Evolutionary conservation across 2,329 filamentous ascomycete species (phyloP).

Genomic region (Scedosporium aurantiacum): DNA sequence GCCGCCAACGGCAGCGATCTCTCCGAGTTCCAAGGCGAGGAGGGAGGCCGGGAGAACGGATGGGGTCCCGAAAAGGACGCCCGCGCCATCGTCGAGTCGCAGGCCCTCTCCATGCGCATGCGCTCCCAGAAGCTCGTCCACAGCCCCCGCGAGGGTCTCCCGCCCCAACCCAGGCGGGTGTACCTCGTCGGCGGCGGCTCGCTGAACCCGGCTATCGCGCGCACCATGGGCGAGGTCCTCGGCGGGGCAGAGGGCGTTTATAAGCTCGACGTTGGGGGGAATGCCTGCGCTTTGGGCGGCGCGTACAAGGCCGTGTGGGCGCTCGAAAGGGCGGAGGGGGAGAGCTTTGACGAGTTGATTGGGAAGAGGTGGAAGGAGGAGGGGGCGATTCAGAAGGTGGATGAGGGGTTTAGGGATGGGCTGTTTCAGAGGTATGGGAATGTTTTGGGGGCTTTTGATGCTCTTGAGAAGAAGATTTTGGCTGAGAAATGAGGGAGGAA

Average conservation of each 20-base stretch:
- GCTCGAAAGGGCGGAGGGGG: slow-evolving; percentile 52
- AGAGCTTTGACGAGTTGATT: slow-evolving; percentile 84
- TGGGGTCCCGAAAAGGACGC: slow-evolving; percentile 60
- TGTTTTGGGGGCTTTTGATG: slow-evolving; percentile 64
- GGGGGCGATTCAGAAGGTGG: slow-evolving; percentile 71
- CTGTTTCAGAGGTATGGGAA: slow-evolving; percentile 69
- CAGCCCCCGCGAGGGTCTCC: slow-evolving; percentile 42
- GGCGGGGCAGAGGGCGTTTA: slow-evolving; percentile 86
- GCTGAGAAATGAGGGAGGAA: slow-evolving; percentile 13
- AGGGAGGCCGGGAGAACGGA: no score
- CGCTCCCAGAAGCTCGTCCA: slow-evolving; percentile 69
- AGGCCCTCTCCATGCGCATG: slow-evolving; percentile 81
- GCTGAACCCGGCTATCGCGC: slow-evolving; percentile 78
- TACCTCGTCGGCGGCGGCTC: slow-evolving; percentile 93
- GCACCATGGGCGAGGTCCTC: slow-evolving; percentile 75
- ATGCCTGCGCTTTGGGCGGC: slow-evolving; percentile 85
- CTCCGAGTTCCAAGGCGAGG: slow-evolving; percentile 15
- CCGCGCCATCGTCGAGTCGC: slow-evolving; percentile 84
- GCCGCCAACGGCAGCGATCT: slow-evolving; percentile 44
- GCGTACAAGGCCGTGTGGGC: slow-evolving; percentile 97
- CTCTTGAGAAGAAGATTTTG: slow-evolving; percentile 61
- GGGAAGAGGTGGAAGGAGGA: slow-evolving; percentile 76
- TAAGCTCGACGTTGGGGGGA: slow-evolving; percentile 85
- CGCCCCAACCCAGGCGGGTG: slow-evolving; percentile 75
- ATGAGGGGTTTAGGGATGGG: slow-evolving; percentile 65